These are phyloP conservation scores for Ganoderma sinense DNA, from an alignment of 1,284 basidiomycete species.

Conservation along the genomic window DNA sequence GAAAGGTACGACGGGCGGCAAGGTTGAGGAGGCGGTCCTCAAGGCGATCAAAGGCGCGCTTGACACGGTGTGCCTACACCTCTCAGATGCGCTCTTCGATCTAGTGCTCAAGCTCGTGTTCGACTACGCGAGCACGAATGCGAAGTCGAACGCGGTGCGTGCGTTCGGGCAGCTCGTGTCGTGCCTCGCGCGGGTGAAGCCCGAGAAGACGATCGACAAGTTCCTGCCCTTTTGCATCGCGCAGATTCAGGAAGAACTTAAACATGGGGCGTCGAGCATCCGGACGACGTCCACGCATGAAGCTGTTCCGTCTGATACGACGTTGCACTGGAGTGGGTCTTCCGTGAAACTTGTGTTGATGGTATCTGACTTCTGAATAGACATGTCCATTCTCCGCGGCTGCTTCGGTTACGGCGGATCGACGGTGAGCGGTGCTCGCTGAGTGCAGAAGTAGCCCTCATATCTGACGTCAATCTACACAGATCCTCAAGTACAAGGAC, in stretches of 20 bases:
- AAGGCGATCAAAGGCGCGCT: constrained; percentile 85
- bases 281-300: constrained; percentile 88
- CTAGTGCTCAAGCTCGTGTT: constrained; percentile 86
- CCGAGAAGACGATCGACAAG: constrained; percentile 80
- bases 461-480: constrained; percentile 2
- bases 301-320: constrained; percentile 88
- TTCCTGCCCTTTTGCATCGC: constrained; percentile 83
- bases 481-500: constrained; percentile 79
- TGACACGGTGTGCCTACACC: constrained; percentile 87
- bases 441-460: background rate
- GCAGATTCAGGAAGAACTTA: constrained; percentile 89
- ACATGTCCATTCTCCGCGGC: constrained; percentile 81
- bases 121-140: constrained; percentile 88
- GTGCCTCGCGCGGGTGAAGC: constrained; percentile 84
- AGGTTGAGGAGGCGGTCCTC: constrained; percentile 85
- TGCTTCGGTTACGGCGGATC: constrained; percentile 78
- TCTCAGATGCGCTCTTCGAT: constrained; percentile 90
- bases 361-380: constrained; percentile 44
- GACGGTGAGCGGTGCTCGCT: constrained; percentile 50
- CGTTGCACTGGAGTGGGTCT: constrained; percentile 91
- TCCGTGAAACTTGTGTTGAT: background rate
- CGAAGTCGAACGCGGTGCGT: constrained; percentile 88
- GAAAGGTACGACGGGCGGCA: constrained; percentile 84
- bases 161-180: constrained; percentile 92
- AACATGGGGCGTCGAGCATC: constrained; percentile 91